Conservation (phyloP, 2,329 filamentous ascomycete genomes). For the Dactylellina parvicollis region DNA sequence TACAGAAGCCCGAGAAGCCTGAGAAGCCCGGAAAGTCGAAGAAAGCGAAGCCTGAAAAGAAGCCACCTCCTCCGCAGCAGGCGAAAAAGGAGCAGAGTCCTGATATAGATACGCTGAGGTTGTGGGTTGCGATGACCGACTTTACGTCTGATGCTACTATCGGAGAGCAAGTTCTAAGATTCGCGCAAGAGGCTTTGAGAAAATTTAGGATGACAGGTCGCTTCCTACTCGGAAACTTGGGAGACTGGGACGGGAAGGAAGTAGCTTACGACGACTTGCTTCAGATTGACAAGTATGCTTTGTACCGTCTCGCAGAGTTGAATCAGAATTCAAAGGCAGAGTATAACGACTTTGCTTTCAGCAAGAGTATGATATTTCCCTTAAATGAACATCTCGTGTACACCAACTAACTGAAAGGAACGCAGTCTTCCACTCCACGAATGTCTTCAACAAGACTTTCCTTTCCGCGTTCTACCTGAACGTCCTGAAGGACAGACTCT, state of each 20-base stretch:
- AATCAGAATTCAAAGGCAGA: conserved; percentile 30
- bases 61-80: conserved; percentile 60
- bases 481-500: conserved; percentile 87
- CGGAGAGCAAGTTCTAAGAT: conserved; percentile 78
- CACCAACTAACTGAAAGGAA: conserved; percentile 5
- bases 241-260: conserved; percentile 62
- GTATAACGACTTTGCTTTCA: conserved; percentile 38
- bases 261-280: conserved; percentile 57
- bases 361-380: conserved; percentile 34
- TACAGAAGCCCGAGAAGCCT: conserved; percentile 62
- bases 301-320: conserved; percentile 61
- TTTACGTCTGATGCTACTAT: conserved; percentile 89
- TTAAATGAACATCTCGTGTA: not conserved
- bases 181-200: conserved; percentile 78
- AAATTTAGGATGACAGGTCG: conserved; percentile 92
- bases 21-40: conserved; percentile 64
- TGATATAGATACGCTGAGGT: conserved; percentile 83
- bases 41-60: conserved; percentile 58
- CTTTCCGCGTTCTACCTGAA: conserved; percentile 95
- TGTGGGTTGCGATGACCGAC: conserved; percentile 92
- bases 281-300: conserved; percentile 60
- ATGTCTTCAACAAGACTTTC: conserved; percentile 74
- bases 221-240: conserved; percentile 77
- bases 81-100: conserved; percentile 72
- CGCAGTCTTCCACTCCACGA: conserved; percentile 49